Percentiles rank a stretch among this genome's conserved stretches.
Evolutionary conservation across 176 grass and related monocot species (phyloP).

Genomic region (Musa schizocarpa): DNA sequence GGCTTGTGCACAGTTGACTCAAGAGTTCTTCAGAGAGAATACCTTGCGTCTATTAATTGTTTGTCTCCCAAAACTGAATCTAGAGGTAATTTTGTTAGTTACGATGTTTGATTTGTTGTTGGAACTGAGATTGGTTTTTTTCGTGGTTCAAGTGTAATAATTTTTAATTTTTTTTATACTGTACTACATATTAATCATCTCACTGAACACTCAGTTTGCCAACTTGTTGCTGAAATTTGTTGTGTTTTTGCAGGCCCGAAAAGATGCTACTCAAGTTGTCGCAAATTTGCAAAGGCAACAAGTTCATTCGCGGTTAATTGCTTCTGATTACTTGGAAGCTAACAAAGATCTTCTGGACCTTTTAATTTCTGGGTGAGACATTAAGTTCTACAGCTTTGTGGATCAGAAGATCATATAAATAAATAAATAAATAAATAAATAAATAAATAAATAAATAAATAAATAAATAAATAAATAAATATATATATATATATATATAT

Average conservation of each 20-base stretch:
- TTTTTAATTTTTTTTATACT: too few relatives aligned
- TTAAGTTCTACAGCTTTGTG: not conserved
- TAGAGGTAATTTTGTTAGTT: conserved; percentile 41
- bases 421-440: not conserved
- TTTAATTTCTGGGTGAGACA: conserved; percentile 56
- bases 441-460: too few relatives aligned
- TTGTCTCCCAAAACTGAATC: conserved; percentile 79
- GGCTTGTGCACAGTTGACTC: conserved; percentile 77
- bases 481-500: too few relatives aligned
- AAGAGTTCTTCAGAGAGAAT: conserved; percentile 94
- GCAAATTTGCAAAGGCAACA: conserved; percentile 81
- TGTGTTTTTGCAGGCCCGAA: conserved; percentile 51
- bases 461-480: not conserved
- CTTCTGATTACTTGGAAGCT: conserved; percentile 67
- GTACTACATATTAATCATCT: not conserved
- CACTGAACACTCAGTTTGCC: too few relatives aligned
- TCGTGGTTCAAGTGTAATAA: too few relatives aligned
- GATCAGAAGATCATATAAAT: not conserved
- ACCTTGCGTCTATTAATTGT: conserved; percentile 81
- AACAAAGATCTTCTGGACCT: conserved; percentile 85
- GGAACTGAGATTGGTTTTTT: too few relatives aligned
- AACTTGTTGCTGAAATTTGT: conserved; percentile 5
- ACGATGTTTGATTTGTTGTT: too few relatives aligned
- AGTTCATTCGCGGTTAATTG: conserved; percentile 59
- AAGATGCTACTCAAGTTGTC: conserved; percentile 88